These are phyloP conservation scores for Delitschia confertaspora DNA, from an alignment of 495 filamentous ascomycete species.

Conservation along the genomic window DNA sequence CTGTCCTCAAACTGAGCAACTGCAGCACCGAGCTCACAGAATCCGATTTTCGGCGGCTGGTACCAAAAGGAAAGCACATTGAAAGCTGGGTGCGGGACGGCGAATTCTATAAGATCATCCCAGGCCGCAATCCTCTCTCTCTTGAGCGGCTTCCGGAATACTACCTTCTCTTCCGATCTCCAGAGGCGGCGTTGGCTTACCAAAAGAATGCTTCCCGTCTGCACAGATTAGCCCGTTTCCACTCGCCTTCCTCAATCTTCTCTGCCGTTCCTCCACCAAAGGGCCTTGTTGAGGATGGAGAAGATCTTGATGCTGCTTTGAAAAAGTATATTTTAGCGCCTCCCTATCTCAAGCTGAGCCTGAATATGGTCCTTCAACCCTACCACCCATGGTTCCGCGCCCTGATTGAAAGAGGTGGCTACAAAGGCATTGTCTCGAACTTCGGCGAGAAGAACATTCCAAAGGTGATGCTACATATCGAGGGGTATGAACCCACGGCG, in stretches of 20 bases:
- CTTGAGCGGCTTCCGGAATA: slow-evolving; percentile 47
- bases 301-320: slow-evolving; percentile 39
- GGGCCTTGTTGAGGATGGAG: slow-evolving; percentile 36
- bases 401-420: slow-evolving; percentile 27
- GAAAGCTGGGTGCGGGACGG: slow-evolving; percentile 49
- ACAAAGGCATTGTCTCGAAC: slow-evolving; percentile 17
- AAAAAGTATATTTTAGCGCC: slow-evolving; percentile 47
- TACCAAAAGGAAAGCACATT: slow-evolving; percentile 52
- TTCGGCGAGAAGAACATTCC: slow-evolving; percentile 13
- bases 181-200: slow-evolving; percentile 48
- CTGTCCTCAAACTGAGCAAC: slow-evolving; percentile 43
- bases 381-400: slow-evolving; percentile 21
- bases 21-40: slow-evolving; percentile 47
- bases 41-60: slow-evolving; percentile 55
- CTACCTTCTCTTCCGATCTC: slow-evolving; percentile 53
- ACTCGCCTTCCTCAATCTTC: slow-evolving; percentile 29
- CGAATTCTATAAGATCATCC: slow-evolving; percentile 43
- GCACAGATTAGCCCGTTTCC: slow-evolving; percentile 37
- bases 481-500: slow-evolving; percentile 22
- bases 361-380: slow-evolving; percentile 29
- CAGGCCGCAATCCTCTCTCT: slow-evolving; percentile 45
- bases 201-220: slow-evolving; percentile 39
- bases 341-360: slow-evolving; percentile 31
- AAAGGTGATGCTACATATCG: slow-evolving; percentile 30
- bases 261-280: slow-evolving; percentile 32